Evolutionary conservation across 1,284 basidiomycete genomes (phyloP).

Genomic region (Nidula niveotomentosa): DNA sequence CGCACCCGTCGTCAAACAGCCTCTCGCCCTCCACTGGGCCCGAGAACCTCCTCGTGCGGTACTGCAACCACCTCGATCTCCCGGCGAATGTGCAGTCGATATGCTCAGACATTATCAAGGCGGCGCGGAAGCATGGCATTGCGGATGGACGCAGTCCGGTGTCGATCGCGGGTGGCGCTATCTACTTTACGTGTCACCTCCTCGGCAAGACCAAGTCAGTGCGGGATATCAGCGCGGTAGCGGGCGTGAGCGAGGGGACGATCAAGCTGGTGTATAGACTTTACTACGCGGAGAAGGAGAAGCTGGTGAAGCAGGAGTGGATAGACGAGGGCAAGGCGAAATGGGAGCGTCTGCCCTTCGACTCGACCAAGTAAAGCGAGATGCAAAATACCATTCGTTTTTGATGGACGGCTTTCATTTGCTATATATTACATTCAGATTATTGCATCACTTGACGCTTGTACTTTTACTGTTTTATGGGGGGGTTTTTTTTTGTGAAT

Average conservation of each 20-base stretch:
- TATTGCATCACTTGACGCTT: neutral
- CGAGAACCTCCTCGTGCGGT: constrained; percentile 90
- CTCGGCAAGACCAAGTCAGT: constrained; percentile 76
- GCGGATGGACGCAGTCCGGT: constrained; percentile 94
- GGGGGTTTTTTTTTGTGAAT: neutral
- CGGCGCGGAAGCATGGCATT: constrained; percentile 82
- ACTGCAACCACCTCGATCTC: constrained; percentile 93
- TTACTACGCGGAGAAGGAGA: constrained; percentile 69
- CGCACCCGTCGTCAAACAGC: constrained; percentile 26
- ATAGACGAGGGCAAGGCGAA: constrained; percentile 75
- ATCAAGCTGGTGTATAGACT: constrained; percentile 86
- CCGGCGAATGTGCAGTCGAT: constrained; percentile 82
- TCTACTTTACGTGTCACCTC: constrained; percentile 89
- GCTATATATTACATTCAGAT: neutral
- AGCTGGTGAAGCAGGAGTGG: constrained; percentile 81
- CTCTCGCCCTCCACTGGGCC: constrained; percentile 58
- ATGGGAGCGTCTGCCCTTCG: constrained; percentile 42
- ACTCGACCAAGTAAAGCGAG: constrained; percentile 29
- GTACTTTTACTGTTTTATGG: neutral
- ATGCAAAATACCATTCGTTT: neutral
- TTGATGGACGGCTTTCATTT: neutral
- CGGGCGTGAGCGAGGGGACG: constrained; percentile 96
- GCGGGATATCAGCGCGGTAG: constrained; percentile 91
- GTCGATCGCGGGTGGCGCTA: constrained; percentile 94
- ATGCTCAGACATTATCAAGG: constrained; percentile 82